Percentiles rank a stretch among this genome's conserved stretches.
Evolutionary conservation across 2,329 filamentous ascomycete species (phyloP).

Genomic region (Didymosphaeria variabile): DNA sequence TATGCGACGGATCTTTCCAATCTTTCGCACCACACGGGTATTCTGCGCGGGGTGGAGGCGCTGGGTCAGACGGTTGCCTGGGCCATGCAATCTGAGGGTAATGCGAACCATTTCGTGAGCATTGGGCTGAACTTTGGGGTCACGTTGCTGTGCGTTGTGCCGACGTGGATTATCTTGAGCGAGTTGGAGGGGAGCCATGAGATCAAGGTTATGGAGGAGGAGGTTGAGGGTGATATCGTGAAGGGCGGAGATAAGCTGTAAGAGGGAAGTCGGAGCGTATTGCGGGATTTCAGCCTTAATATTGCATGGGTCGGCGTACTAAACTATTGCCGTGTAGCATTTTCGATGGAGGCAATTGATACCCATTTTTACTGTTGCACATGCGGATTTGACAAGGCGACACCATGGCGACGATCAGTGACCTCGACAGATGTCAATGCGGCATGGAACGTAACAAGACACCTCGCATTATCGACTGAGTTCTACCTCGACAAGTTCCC

Average conservation of each 20-base stretch:
- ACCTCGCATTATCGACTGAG: too few species aligned
- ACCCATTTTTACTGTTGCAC: constrained; percentile 1
- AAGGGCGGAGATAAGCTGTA: constrained; percentile 15
- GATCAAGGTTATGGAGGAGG: constrained; percentile 32
- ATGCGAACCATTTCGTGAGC: constrained; percentile 48
- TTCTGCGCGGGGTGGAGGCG: constrained; percentile 46
- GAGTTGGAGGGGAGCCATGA: constrained; percentile 45
- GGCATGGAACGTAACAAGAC: too few species aligned
- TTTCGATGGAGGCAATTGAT: constrained; percentile 3
- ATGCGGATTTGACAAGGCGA: background rate
- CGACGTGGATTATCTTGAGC: constrained; percentile 46
- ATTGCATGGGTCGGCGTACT: background rate
- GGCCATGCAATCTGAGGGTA: constrained; percentile 49
- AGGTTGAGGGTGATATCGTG: constrained; percentile 19
- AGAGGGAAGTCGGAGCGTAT: background rate
- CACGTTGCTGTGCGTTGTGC: constrained; percentile 39
- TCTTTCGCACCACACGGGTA: constrained; percentile 46
- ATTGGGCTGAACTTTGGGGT: constrained; percentile 49
- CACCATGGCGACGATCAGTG: too few species aligned
- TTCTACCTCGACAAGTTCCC: too few species aligned
- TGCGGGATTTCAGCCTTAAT: background rate
- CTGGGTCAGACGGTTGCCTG: constrained; percentile 48
- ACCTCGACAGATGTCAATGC: too few species aligned
- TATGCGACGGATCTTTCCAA: constrained; percentile 45
- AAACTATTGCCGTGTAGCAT: background rate